phyloP scores from a whole-genome alignment of 768 basidiomycete species.

The Calocera viscosa region DNA sequence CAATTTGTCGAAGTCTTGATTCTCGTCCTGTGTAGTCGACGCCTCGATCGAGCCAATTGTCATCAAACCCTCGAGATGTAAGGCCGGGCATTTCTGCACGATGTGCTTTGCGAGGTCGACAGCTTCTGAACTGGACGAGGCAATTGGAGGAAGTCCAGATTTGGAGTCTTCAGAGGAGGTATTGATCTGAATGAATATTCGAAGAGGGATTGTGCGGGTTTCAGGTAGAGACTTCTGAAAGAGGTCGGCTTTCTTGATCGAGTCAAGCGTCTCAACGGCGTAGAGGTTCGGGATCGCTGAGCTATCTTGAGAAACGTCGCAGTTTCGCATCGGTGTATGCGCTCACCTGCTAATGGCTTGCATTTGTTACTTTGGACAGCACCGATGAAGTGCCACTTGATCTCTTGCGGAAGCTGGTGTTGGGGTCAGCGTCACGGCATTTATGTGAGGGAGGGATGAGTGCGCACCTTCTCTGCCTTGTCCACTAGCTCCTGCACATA shows the following conservation, averaged over 20 bases:
- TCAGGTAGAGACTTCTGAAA: constrained; percentile 59
- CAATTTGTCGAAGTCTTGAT: constrained; percentile 65
- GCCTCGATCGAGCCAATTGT: constrained; percentile 80
- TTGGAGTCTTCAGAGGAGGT: constrained; percentile 88
- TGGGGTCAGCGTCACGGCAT: background rate
- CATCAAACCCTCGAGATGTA: constrained; percentile 82
- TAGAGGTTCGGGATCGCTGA: constrained; percentile 80
- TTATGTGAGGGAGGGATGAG: background rate
- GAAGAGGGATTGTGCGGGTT: constrained; percentile 48
- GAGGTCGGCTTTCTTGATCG: constrained; percentile 62
- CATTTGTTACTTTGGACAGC: constrained; percentile 87
- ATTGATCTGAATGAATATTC: constrained; percentile 85
- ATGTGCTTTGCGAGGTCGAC: constrained; percentile 57
- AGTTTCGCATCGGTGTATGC: background rate
- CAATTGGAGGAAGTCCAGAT: constrained; percentile 64
- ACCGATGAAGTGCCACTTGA: constrained; percentile 96
- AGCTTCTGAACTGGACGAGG: constrained; percentile 38
- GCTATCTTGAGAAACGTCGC: background rate
- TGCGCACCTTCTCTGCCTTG: constrained; percentile 58
- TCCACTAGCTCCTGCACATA: constrained; percentile 88
- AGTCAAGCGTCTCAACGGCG: constrained; percentile 75
- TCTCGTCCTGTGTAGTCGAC: constrained; percentile 43
- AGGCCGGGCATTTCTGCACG: constrained; percentile 54
- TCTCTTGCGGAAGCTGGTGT: constrained; percentile 65
- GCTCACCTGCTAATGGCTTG: constrained; percentile 67